These are phyloP conservation scores for Fusarium scirpi DNA, from an alignment of 2,329 filamentous ascomycete genomes.

Conservation along the genomic window DNA sequence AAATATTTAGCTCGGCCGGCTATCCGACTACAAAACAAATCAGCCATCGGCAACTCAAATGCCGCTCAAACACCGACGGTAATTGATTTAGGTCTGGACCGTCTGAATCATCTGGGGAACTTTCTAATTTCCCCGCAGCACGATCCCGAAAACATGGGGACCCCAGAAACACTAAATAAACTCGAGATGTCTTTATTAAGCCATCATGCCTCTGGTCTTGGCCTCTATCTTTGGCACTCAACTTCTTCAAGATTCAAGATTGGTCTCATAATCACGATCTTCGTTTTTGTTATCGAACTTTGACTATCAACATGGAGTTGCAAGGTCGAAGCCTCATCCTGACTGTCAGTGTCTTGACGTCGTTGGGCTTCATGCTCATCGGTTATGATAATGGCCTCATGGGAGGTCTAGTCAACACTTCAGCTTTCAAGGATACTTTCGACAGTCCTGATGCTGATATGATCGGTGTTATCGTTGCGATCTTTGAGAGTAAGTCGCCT, in stretches of 20 bases:
- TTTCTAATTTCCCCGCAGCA: constrained; percentile 6
- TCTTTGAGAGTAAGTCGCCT: constrained; percentile 52
- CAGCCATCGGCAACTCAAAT: constrained; percentile 1
- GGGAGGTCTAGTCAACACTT: constrained; percentile 56
- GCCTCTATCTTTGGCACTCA: not conserved
- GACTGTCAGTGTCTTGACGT: constrained; percentile 59
- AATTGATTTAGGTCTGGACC: constrained; percentile 11
- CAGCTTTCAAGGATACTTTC: constrained; percentile 57
- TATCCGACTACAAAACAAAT: not conserved
- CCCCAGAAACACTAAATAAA: constrained; percentile 14
- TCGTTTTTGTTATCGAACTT: not conserved
- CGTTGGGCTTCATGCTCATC: constrained; percentile 61
- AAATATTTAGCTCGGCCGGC: constrained; percentile 6
- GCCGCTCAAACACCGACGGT: constrained; percentile 23
- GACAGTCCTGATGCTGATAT: constrained; percentile 54
- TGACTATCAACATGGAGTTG: constrained; percentile 21
- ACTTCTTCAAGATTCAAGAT: not conserved
- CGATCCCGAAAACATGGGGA: constrained; percentile 20
- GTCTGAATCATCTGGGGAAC: constrained; percentile 4
- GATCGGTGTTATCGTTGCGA: constrained; percentile 61
- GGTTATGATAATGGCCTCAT: constrained; percentile 61
- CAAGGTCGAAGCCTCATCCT: constrained; percentile 55
- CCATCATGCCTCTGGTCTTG: not conserved
- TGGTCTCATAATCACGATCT: not conserved
- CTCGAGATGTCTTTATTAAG: constrained; percentile 29